These are phyloP conservation scores for Penicillium odoratum DNA, from an alignment of 495 filamentous ascomycete species.

Conservation along the genomic window DNA sequence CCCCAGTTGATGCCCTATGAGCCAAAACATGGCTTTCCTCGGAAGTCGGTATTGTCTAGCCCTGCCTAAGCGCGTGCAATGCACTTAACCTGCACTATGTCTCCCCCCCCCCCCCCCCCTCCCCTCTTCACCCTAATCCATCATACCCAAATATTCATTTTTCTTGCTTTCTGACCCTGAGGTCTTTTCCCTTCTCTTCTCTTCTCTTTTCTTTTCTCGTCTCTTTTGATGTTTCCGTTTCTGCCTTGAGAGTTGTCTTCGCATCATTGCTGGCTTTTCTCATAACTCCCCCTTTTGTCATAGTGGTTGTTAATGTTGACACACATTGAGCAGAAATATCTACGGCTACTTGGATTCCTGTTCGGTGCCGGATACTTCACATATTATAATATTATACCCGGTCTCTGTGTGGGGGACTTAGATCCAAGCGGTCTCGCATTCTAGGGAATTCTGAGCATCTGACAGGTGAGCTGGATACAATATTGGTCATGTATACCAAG, in stretches of 20 bases:
- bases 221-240: background rate
- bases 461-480: conserved; percentile 1
- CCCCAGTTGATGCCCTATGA: background rate
- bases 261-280: background rate
- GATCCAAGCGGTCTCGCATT: conserved; percentile 6
- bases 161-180: background rate
- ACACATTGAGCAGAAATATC: background rate
- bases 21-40: conserved; percentile 5
- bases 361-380: background rate
- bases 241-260: background rate
- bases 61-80: conserved; percentile 9
- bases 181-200: background rate
- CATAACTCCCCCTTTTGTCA: background rate
- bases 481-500: background rate
- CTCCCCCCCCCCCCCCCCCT: background rate
- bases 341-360: background rate
- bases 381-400: background rate
- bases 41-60: background rate
- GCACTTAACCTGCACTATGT: background rate
- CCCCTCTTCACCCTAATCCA: background rate
- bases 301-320: background rate
- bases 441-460: background rate
- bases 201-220: background rate
- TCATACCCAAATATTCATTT: background rate
- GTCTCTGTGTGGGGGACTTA: conserved; percentile 1